phyloP scores from a whole-genome alignment of 306 rosid genomes.

The Dalbergia oliveri region DNA sequence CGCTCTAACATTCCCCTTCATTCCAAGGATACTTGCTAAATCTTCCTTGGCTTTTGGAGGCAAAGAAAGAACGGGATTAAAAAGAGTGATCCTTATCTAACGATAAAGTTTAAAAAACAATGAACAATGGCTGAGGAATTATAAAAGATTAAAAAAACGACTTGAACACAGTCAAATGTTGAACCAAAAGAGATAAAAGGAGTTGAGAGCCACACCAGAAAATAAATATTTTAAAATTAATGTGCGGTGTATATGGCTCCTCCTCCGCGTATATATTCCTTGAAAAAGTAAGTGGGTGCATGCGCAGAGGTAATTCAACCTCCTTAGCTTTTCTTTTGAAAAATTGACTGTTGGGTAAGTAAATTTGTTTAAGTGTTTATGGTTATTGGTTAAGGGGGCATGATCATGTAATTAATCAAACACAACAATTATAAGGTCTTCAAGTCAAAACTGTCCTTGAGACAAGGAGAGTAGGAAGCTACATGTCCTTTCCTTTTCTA shows the following conservation, averaged over 20 bases:
- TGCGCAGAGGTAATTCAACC: conserved; percentile 12
- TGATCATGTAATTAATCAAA: conserved; percentile 7
- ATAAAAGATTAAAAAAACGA: no score
- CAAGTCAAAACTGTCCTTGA: conserved; percentile 23
- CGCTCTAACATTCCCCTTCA: no score
- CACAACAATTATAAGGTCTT: not conserved
- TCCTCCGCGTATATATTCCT: not conserved
- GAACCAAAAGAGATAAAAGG: conserved; percentile 12
- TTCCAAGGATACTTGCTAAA: no score
- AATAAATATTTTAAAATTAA: not conserved
- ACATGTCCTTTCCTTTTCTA: conserved; percentile 11
- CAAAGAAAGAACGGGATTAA: not conserved
- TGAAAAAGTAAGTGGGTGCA: not conserved
- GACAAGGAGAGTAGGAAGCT: conserved; percentile 12
- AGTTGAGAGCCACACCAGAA: conserved; percentile 32
- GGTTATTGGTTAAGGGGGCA: not conserved
- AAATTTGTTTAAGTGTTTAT: not conserved
- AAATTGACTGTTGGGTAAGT: conserved; percentile 34
- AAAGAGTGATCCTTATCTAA: no score
- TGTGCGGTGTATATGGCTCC: conserved; percentile 7
- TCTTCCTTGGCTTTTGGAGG: not conserved
- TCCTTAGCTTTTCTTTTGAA: conserved; percentile 15
- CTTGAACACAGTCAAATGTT: conserved; percentile 7
- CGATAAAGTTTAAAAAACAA: no score
- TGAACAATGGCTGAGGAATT: no score